These are phyloP conservation scores for Elsinoe necatrix DNA, from an alignment of 2,329 filamentous ascomycete genomes.

Conservation along the genomic window DNA sequence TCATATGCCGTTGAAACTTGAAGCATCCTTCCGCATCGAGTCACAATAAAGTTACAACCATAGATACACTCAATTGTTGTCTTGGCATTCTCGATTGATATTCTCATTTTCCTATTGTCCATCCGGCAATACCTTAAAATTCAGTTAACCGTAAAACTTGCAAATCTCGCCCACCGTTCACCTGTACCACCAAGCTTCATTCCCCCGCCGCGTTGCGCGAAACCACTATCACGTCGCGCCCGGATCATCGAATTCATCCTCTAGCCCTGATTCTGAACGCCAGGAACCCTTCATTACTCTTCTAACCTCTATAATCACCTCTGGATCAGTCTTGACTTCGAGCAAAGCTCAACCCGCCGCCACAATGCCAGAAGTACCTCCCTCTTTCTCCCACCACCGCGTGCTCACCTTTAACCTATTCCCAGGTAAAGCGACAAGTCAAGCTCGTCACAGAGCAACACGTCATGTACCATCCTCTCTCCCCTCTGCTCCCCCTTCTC, in stretches of 20 bases:
- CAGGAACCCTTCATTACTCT: neutral
- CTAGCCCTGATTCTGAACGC: neutral
- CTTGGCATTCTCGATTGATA: neutral
- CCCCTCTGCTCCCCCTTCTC: constrained; percentile 15
- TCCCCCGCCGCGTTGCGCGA: neutral
- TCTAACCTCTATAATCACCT: neutral
- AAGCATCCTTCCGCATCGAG: too few species aligned
- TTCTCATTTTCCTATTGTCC: neutral
- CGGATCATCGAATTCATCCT: neutral
- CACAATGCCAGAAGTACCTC: constrained; percentile 33
- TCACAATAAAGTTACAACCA: too few species aligned
- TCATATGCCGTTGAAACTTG: too few species aligned
- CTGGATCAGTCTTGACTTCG: neutral
- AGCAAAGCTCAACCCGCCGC: neutral
- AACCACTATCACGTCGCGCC: neutral
- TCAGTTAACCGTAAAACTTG: neutral
- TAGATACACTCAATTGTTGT: neutral
- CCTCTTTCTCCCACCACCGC: neutral
- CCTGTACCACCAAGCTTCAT: neutral
- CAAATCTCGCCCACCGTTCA: constrained; percentile 2
- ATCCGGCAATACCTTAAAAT: neutral
- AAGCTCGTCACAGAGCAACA: constrained; percentile 90
- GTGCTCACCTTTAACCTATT: neutral
- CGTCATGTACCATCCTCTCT: constrained; percentile 59
- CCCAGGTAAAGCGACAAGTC: constrained; percentile 69